Evolutionary conservation across 306 rosid genomes (phyloP).

Genomic region (Cucumis cinereus): DNA sequence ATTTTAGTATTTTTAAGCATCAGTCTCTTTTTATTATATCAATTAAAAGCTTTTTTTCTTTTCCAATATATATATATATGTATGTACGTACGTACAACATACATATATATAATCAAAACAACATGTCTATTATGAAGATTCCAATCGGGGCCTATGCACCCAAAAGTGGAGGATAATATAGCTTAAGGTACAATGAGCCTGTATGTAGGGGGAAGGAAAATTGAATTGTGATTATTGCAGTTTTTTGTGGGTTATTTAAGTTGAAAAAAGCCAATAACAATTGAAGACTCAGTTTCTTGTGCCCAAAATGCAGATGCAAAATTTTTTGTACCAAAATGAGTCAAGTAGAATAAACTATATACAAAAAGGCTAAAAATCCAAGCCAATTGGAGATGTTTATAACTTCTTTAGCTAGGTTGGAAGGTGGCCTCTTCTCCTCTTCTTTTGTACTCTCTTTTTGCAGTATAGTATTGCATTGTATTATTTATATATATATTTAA

Average conservation of each 20-base stretch:
- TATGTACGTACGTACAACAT: too few relatives aligned
- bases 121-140: neutral
- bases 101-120: neutral
- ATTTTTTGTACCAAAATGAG: neutral
- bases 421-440: neutral
- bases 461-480: neutral
- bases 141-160: neutral
- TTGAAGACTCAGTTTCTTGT: neutral
- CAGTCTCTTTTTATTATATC: too few relatives aligned
- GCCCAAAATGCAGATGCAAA: neutral
- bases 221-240: neutral
- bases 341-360: neutral
- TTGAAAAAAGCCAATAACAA: neutral
- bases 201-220: neutral
- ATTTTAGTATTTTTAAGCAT: too few relatives aligned
- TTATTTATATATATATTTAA: neutral
- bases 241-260: neutral
- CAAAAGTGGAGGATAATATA: neutral
- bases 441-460: neutral
- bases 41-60: too few relatives aligned
- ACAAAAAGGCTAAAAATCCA: neutral
- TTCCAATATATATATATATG: too few relatives aligned
- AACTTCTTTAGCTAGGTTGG: neutral
- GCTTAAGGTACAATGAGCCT: neutral
- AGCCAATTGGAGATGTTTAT: neutral